Base-by-base conservation (phyloP, 2,329 filamentous ascomycete genomes). In the Blastomyces parvus region DNA sequence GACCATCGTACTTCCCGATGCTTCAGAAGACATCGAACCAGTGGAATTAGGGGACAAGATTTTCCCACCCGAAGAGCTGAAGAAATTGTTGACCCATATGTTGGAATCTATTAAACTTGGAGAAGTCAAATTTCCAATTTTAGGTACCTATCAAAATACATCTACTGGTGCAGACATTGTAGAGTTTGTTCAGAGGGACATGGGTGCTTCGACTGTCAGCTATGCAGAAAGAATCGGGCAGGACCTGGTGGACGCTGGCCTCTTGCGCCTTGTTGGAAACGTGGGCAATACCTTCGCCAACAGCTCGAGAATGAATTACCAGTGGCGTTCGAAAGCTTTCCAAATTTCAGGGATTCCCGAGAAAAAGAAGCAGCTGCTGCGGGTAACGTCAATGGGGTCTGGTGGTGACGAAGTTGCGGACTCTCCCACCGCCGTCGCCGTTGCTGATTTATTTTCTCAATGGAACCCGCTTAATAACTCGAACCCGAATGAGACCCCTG, bases 271-370 rank as follows among this genome's bases (percentile, higher is more conserved):
- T 61, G 86, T 99, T 66, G 94, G 94, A 67, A 97, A 94, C 70
- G 92, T 99, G 62, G 94, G 94, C 65, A 97, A 85, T 77, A 90
- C 88, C 0, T 99, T 99, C 74, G 92, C 93, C 70, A 99, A 99
- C 78, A 97, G 92, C 81, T 96, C 92, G 67, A 91, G 89, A 77
- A 89, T 97, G 86, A 93, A 90, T 74, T 99, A 99, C 75, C 94
- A 99, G 76, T 99, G 94, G 94, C 88, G 91, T 62, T 86, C 92
- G 8, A 95, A 91, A 78, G 88, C 90, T 5, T 99, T 97, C 79
- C 87, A 95, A 72, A 75, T 94, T 63, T 87, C 91, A 33, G 93
- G 92, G 27, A 81, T 96, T 61, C 91, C 90, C 0, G 93, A 97
- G 75, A 96, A 91, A 83, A 95, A 92, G 80, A 82, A 83, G 64